Conservation (phyloP, 352 stramenopile species). For the Phytophthora crassamura region DNA sequence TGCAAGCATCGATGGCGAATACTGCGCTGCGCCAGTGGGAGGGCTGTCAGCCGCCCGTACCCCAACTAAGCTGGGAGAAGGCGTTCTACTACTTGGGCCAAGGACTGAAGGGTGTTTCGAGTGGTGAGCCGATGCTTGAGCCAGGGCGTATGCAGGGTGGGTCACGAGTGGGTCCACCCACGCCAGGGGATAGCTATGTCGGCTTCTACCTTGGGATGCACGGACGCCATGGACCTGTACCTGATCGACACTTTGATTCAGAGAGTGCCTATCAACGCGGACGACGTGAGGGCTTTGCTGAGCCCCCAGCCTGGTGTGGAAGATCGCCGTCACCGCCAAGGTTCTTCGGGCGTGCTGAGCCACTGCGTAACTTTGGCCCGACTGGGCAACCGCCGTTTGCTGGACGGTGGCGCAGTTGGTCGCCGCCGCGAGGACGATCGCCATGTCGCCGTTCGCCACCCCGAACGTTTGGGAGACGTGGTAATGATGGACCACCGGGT, state of each 20-base stretch:
- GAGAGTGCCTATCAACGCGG: too few relatives aligned
- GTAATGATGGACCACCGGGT: neutral
- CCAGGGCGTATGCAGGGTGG: neutral
- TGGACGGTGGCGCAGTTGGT: neutral
- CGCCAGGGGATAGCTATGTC: neutral
- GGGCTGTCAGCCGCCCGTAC: neutral
- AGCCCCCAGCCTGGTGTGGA: too few relatives aligned
- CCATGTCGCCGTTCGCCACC: neutral
- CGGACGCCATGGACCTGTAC: neutral
- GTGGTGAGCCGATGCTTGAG: neutral
- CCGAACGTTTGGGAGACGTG: neutral
- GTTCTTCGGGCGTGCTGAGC: neutral
- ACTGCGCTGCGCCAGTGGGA: conserved; percentile 13
- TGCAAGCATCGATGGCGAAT: neutral
- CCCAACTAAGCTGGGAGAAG: neutral
- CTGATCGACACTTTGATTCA: neutral
- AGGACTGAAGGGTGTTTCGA: neutral
- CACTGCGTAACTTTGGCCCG: neutral
- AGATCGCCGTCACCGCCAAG: neutral
- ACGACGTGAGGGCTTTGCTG: too few relatives aligned
- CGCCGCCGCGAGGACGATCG: neutral
- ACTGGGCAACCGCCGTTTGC: neutral
- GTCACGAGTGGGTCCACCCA: conserved; percentile 3
- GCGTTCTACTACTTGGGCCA: conserved; percentile 5
- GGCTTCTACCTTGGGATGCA: neutral